Evolutionary conservation across 1,284 basidiomycete species (phyloP).

Genomic region (Cryptococcus wingfieldii): DNA sequence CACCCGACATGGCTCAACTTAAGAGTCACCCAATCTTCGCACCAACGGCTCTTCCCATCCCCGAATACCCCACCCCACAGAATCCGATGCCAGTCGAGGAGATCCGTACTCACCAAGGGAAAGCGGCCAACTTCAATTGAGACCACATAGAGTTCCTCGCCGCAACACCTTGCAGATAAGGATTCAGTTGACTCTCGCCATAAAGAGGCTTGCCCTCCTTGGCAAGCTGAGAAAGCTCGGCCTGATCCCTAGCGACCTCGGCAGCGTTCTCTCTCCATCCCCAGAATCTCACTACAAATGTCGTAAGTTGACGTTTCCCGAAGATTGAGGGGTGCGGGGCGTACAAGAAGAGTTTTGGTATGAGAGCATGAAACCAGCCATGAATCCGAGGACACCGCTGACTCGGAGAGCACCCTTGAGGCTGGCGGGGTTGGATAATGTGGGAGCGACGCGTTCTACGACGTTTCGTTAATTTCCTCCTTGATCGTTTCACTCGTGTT

Average conservation of each 20-base stretch:
- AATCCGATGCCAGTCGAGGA: constrained; percentile 31
- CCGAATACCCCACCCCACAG: too few species aligned
- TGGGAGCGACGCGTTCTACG: constrained; percentile 23
- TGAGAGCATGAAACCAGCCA: constrained; percentile 87
- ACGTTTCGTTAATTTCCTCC: not conserved
- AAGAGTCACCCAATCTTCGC: too few species aligned
- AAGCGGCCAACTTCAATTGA: constrained; percentile 66
- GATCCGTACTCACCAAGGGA: constrained; percentile 61
- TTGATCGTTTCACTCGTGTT: not conserved
- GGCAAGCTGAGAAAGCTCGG: constrained; percentile 68
- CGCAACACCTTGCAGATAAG: constrained; percentile 84
- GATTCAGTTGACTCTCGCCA: constrained; percentile 73
- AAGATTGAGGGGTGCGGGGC: constrained; percentile 38
- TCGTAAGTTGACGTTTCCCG: constrained; percentile 1
- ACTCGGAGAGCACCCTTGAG: constrained; percentile 53
- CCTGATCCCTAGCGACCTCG: constrained; percentile 70
- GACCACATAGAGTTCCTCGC: constrained; percentile 88
- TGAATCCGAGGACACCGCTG: constrained; percentile 62
- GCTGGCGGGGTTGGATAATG: constrained; percentile 9
- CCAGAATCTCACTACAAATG: constrained; percentile 80
- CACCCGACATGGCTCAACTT: too few species aligned
- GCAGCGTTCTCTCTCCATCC: constrained; percentile 89
- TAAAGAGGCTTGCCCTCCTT: constrained; percentile 74
- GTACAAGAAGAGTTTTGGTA: constrained; percentile 84
- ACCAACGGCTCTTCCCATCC: too few species aligned